Conservation (phyloP, 345 rosid genomes). For the Excoecaria agallocha region DNA sequence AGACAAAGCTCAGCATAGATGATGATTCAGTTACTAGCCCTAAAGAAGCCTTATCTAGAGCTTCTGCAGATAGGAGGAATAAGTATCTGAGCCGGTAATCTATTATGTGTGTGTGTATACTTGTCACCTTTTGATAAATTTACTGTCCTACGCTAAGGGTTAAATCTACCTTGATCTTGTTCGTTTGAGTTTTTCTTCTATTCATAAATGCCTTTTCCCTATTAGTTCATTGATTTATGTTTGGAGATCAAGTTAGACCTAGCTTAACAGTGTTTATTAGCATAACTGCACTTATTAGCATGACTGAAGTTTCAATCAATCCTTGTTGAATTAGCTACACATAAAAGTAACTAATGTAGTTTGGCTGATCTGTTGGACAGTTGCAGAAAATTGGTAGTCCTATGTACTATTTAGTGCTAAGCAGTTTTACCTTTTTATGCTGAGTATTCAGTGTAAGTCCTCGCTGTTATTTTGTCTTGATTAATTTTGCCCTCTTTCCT, state of each 20-base stretch:
- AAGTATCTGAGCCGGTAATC: conserved; percentile 89
- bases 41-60: conserved; percentile 95
- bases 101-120: background rate
- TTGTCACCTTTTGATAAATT: background rate
- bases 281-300: background rate
- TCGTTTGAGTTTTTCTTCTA: background rate
- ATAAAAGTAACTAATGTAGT: background rate
- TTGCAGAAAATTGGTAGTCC: background rate
- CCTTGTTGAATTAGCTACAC: background rate
- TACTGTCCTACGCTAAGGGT: background rate
- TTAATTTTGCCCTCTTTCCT: conserved; percentile 12
- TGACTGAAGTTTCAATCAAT: background rate
- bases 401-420: background rate
- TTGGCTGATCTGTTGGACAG: background rate
- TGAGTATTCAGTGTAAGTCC: background rate
- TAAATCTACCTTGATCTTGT: conserved; percentile 1
- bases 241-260: background rate
- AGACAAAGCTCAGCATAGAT: conserved; percentile 85
- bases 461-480: background rate
- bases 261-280: background rate
- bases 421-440: background rate
- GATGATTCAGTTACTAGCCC: conserved; percentile 89
- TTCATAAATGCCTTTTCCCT: conserved; percentile 4
- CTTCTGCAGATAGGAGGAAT: conserved; percentile 86
- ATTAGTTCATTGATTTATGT: background rate